Evolutionary conservation across 768 basidiomycete genomes (phyloP), one percentile per base, ranked within the genome.

Genomic region (Lactarius sp.): DNA sequence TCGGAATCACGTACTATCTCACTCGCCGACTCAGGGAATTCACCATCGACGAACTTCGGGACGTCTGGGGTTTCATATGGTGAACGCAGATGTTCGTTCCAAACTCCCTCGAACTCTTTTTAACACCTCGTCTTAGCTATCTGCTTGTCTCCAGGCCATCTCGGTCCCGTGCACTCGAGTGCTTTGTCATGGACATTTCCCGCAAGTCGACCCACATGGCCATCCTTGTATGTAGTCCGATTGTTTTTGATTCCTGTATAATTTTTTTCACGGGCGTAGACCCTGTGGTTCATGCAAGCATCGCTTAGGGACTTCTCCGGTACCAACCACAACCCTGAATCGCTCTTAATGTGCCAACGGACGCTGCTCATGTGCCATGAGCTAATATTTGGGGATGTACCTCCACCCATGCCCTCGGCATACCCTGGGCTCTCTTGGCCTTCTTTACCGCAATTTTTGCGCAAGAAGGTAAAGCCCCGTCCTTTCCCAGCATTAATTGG

Each of bases 261-360:
- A 59, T 46, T 49, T 64, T 58, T 59, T 27, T 22, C 57, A 54
- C 59, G 50, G 50, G 46, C 58, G 68, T 60, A 95, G 94, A 98
- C 97, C 0, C 77, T 99, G 51, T 98, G 96, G 94, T 97, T 95
- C 76, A 95, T 98, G 89, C 97, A 98, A 83, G 92, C 96, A 16
- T 86, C 90, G 33, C 80, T 99, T 20, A 85, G 84, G 61, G 97
- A 99, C 74, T 79, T 98, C 8, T 82, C 87, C 0, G 69, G 75
- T 51, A 66, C 70, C 42, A 80, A 77, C 14, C 81, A 85, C 56
- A 82, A 85, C 53, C 87, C 92, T 3, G 82, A 77, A 49, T 92
- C 94, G 0, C 98, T 98, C 75, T 77, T 84, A 53, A 88, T 96
- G 62, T 98, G 97, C 74, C 93, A 95, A 75, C 85, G 96, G 64